These are phyloP conservation scores for Nadsonia starkeyi-henricii DNA, from an alignment of 1,139 yeast species.

Conservation along the genomic window DNA sequence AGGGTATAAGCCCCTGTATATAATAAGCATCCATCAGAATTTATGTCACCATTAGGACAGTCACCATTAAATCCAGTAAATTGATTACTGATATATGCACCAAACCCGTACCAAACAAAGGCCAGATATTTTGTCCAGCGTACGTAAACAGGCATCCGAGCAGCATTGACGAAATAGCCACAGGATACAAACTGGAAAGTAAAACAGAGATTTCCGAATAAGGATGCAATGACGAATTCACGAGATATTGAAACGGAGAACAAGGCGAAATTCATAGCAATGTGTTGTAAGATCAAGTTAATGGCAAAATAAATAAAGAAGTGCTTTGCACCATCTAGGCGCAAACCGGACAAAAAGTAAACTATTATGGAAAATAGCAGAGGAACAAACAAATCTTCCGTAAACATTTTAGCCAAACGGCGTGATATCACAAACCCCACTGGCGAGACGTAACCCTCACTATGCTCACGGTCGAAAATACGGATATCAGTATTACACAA, in stretches of 20 bases:
- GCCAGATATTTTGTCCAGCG: slow-evolving; percentile 71
- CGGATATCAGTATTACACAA: slow-evolving; percentile 55
- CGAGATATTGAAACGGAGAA: slow-evolving; percentile 44
- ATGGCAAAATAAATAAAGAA: slow-evolving; percentile 55
- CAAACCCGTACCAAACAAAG: slow-evolving; percentile 67
- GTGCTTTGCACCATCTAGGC: slow-evolving; percentile 30
- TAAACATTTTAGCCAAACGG: slow-evolving; percentile 46
- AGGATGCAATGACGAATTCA: slow-evolving; percentile 51
- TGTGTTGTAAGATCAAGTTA: slow-evolving; percentile 40
- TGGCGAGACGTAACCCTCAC: slow-evolving; percentile 55
- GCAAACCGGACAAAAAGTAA: slow-evolving; percentile 68
- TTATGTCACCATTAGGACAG: slow-evolving; percentile 32
- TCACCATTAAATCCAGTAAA: slow-evolving; percentile 46
- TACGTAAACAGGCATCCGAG: slow-evolving; percentile 70
- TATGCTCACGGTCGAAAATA: slow-evolving; percentile 58
- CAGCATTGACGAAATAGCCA: slow-evolving; percentile 67
- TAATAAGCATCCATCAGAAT: slow-evolving; percentile 30
- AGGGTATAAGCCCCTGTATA: slow-evolving; percentile 42
- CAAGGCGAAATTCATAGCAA: slow-evolving; percentile 44
- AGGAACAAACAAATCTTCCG: slow-evolving; percentile 60
- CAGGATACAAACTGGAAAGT: slow-evolving; percentile 68
- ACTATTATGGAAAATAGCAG: slow-evolving; percentile 44
- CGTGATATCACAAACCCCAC: slow-evolving; percentile 57
- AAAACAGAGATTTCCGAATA: slow-evolving; percentile 48
- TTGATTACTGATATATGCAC: slow-evolving; percentile 52